Evolutionary conservation across 2,329 filamentous ascomycete species (phyloP).

Genomic region (Aspergillus ochraceoroseus): DNA sequence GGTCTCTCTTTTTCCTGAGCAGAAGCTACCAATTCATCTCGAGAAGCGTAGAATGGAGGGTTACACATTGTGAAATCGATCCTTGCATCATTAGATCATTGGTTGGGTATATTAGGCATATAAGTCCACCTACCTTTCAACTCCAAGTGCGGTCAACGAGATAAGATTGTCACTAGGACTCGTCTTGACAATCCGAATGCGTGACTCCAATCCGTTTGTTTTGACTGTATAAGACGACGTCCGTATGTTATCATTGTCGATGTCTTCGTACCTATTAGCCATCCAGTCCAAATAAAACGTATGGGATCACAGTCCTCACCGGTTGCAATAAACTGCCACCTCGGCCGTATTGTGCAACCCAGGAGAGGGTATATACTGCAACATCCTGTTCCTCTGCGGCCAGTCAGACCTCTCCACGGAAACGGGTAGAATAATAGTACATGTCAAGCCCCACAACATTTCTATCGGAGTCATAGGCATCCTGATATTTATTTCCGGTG

Average conservation of each 20-base stretch:
- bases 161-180: conserved; percentile 54
- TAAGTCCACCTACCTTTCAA: conserved; percentile 22
- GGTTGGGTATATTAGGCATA: background rate
- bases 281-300: background rate
- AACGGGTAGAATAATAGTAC: conserved; percentile 31
- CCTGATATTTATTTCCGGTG: conserved; percentile 47
- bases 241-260: conserved; percentile 64
- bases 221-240: conserved; percentile 64
- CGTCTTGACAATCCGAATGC: conserved; percentile 61
- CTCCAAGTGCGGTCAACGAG: conserved; percentile 48
- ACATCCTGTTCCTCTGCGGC: conserved; percentile 70
- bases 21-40: conserved; percentile 61
- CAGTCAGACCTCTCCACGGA: conserved; percentile 14
- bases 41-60: conserved; percentile 84
- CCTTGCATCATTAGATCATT: conserved; percentile 26
- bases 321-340: conserved; percentile 69
- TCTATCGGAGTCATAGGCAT: conserved; percentile 52
- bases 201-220: conserved; percentile 58
- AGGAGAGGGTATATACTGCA: conserved; percentile 88
- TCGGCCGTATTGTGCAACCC: conserved; percentile 61
- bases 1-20: conserved; percentile 62
- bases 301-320: conserved; percentile 36
- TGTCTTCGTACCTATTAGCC: conserved; percentile 51
- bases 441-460: conserved; percentile 70
- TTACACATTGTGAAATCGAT: conserved; percentile 91